Conservation (phyloP, 2,329 filamentous ascomycete genomes). For the Aureobasidium pullulans region DNA sequence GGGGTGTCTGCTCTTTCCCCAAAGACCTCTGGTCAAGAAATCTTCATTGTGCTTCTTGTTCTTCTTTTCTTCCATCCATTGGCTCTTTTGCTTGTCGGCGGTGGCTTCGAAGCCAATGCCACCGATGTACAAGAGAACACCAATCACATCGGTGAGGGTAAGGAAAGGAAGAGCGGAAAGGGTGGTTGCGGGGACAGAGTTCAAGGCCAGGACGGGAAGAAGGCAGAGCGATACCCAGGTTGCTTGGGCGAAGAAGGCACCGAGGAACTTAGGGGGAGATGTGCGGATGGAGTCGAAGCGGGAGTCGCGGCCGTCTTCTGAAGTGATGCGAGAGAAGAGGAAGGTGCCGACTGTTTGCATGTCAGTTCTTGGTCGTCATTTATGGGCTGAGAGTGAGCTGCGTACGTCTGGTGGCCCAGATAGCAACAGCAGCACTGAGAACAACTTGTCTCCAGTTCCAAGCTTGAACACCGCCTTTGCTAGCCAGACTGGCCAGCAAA, state of each 20-base stretch:
- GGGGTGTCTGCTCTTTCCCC: slow-evolving; percentile 54
- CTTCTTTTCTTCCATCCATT: slow-evolving; percentile 55
- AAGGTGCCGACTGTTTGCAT: slow-evolving; percentile 50
- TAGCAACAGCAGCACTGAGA: slow-evolving; percentile 46
- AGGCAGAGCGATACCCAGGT: slow-evolving; percentile 62
- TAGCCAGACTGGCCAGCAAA: slow-evolving; percentile 39
- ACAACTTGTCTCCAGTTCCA: slow-evolving; percentile 58
- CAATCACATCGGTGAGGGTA: slow-evolving; percentile 48
- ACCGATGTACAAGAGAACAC: slow-evolving; percentile 50
- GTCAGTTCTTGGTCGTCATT: background rate
- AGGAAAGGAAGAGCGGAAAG: slow-evolving; percentile 45
- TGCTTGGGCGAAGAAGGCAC: slow-evolving; percentile 54
- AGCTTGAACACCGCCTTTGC: slow-evolving; percentile 33
- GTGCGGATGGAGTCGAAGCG: slow-evolving; percentile 50
- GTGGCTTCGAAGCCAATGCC: slow-evolving; percentile 55
- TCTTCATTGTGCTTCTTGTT: slow-evolving; percentile 60
- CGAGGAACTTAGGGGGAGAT: slow-evolving; percentile 46
- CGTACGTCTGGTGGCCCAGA: slow-evolving; percentile 56
- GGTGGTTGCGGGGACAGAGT: slow-evolving; percentile 49
- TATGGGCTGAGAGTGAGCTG: slow-evolving; percentile 18
- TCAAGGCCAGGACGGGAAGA: slow-evolving; percentile 57
- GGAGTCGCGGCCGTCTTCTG: slow-evolving; percentile 51
- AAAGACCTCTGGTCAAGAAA: slow-evolving; percentile 58
- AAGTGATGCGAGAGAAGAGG: slow-evolving; percentile 55
- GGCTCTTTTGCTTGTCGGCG: slow-evolving; percentile 57